Evolutionary conservation across 108 stramenopile genomes (phyloP), one percentile per base, ranked within the genome.

Genomic region (Cyclotella choctawhatcheeana): DNA sequence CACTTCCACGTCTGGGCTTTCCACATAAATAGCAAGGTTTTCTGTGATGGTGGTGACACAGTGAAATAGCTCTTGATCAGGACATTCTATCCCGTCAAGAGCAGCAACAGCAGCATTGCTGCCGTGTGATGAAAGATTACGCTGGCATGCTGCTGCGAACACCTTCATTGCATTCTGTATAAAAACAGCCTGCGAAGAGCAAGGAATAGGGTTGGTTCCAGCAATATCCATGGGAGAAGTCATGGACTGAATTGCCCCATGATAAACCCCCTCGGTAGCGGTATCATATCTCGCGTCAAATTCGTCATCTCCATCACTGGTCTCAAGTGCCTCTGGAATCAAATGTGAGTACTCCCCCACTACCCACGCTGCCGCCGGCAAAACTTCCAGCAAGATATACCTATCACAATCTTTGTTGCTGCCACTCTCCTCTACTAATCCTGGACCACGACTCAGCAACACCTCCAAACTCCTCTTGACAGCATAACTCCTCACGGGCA

Each of bases 281-380:
- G 71, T 32, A 62, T 88, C 70, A 64, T 84, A 87, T 32, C 74
- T 68, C 14, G 44, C 52, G 43, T 85, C 85, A 14, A 62, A 82
- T 34, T 65, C 82, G 51, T 85, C 72, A 26, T 85, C 87, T 48
- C 83, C 79, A 0, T 83, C 44, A n/a, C 59, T 72, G 2, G 66
- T 64, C 6, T 14, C 71, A 58, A 92, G 52, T 30, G 78, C 88
- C 48, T 80, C 87, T 21, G 88, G 88, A 35, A 89, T 82, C 60
- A 88, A 69, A 63, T 85, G 86, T 16, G 93, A 90, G 75, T 93
- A 99, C 81, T 98, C 99, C 16, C 98, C 97, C 0, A 93, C 92
- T 79, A 98, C 95, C 94, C 95, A 98, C 31, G 97, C 97, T 35
- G 97, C 88, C 2, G 95, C 95, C 7, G 84, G 85, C n/a, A 97